phyloP scores from a whole-genome alignment of 306 rosid genomes.

The Trichosanthes truncata region DNA sequence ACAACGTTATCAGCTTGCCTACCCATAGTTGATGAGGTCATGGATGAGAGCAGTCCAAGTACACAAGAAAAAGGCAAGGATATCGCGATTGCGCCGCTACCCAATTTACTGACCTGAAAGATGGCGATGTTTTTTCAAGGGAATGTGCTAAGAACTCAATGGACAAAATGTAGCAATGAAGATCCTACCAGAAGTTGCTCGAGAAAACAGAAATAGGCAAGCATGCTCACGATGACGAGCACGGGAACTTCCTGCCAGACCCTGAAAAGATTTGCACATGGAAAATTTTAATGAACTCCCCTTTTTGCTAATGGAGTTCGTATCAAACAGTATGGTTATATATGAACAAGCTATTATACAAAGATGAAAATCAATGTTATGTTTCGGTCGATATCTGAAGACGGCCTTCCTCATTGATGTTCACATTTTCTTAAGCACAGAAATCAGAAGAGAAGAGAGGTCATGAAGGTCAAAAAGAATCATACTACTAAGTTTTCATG shows the following conservation, averaged over 20 bases:
- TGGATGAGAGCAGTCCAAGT: slow-evolving; percentile 79
- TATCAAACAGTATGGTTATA: background rate
- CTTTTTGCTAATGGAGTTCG: background rate
- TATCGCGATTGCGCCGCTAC: slow-evolving; percentile 63
- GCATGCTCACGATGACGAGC: slow-evolving; percentile 93
- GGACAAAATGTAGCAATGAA: background rate
- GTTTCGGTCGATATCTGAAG: background rate
- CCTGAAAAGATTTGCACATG: slow-evolving; percentile 30
- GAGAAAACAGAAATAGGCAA: slow-evolving; percentile 93
- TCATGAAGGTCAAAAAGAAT: background rate
- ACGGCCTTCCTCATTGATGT: background rate
- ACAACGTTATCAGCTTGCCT: slow-evolving; percentile 17
- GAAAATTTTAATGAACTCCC: background rate
- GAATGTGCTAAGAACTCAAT: slow-evolving; percentile 9
- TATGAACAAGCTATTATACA: background rate
- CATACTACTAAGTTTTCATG: background rate
- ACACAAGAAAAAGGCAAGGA: slow-evolving; percentile 97
- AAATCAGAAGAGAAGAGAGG: background rate
- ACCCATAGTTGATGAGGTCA: slow-evolving; percentile 98
- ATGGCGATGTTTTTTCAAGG: slow-evolving; percentile 10
- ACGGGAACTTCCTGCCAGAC: slow-evolving; percentile 97
- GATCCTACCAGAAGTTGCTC: slow-evolving; percentile 82
- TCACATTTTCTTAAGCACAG: background rate
- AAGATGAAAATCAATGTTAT: background rate
- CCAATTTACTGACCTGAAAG: slow-evolving; percentile 64